Percentiles rank a stretch among this genome's conserved stretches.
phyloP scores from a whole-genome alignment of 2,329 filamentous ascomycete genomes.

The Apiospora hydei region DNA sequence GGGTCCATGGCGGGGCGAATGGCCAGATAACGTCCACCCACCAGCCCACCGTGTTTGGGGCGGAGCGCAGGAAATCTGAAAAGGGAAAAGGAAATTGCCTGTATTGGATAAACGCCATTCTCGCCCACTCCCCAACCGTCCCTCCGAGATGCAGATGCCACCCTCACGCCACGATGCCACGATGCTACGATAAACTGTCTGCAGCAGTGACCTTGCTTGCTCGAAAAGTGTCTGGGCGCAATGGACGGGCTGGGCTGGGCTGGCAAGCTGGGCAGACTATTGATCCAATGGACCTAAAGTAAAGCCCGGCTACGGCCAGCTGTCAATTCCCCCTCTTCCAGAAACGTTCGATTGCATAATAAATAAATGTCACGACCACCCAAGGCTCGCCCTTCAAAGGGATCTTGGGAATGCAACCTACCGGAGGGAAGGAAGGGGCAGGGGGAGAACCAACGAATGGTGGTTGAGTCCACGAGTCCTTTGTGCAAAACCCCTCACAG shows the following conservation, averaged over 20 bases:
- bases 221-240: not conserved
- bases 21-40: conserved; percentile 13
- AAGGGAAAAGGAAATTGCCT: conserved; percentile 20
- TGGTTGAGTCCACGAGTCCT: not conserved
- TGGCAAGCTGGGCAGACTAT: not conserved
- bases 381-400: not conserved
- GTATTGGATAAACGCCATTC: conserved; percentile 12
- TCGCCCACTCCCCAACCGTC: not conserved
- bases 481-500: conserved; percentile 1
- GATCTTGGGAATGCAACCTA: conserved; percentile 3
- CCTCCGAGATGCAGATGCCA: not conserved
- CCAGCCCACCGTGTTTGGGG: conserved; percentile 13
- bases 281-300: not conserved
- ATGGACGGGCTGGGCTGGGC: no score
- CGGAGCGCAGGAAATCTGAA: not conserved
- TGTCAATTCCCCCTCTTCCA: not conserved
- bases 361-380: not conserved
- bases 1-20: conserved; percentile 15
- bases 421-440: conserved; percentile 12
- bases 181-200: not conserved
- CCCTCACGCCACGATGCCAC: conserved; percentile 1
- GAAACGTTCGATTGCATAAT: conserved; percentile 1
- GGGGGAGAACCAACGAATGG: not conserved
- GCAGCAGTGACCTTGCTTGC: not conserved
- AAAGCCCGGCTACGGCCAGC: not conserved